Base-by-base conservation (phyloP, 306 rosid genomes). In the Rubus parviflorus region DNA sequence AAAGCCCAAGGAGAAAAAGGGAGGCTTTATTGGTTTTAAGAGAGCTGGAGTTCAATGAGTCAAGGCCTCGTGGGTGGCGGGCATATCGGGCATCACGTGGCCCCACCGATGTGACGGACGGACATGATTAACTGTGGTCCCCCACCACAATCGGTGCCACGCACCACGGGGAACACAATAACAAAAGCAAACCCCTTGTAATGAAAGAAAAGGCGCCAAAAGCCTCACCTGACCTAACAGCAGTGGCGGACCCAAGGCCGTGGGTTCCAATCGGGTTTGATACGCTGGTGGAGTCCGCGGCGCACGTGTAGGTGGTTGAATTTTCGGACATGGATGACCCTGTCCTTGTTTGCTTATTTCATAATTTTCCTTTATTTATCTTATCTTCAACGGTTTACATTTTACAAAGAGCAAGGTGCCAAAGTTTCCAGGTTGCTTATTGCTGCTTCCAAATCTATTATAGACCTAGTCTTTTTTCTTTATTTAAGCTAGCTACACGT, bases 31-130 rank as follows among this genome's bases (percentile, higher is more conserved):
- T 20, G 57, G 3, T 52, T 45, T 45, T 45, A 25, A 54, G 42
- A 17, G 42, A 30, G 42, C 13, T 6, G 11, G 5, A 14, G 22
- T 42, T 20, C 1, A 68, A 22, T 6, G 8, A 22, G 64, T 4
- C 20, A 12, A 51, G 12, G 87, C 81, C 84, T 58, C 81, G 63
- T 80, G 79, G 78, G 81, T 83, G 85, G 83, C 82, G 48, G 70
- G 66, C 87, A 74, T n/a, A 70, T 74, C 77, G 82, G 74, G 61
- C 80, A 74, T 70, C 85, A 77, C 74, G 69, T 70, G 81, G 57
- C 72, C 78, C 85, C 70, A n/a, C 85, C 72, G 68, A 56, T 79
- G 76, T 69, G 72, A 69, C 65, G 72, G 66, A 69, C 64, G 68
- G 73, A 75, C 77, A 53, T 68, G 77, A 85, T 78, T 71, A 65